Percentiles rank a stretch among this genome's conserved stretches.
Evolutionary conservation across 2,329 filamentous ascomycete genomes (phyloP).

Genomic region (Sarocladiaceae sp.): DNA sequence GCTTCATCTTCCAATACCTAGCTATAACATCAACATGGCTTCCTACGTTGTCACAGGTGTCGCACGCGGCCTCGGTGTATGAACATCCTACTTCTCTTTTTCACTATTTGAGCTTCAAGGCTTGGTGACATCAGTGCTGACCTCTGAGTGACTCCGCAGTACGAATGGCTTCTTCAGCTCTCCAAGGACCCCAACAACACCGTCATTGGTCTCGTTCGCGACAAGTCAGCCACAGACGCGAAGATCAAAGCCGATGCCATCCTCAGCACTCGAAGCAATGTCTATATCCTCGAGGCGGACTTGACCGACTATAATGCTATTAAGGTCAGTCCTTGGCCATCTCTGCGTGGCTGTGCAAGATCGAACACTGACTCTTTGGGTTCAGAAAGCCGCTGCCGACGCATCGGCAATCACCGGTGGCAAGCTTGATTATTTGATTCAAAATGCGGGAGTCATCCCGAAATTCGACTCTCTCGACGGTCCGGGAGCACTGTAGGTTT

Average conservation of each 20-base stretch:
- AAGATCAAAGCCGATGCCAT: slow-evolving; percentile 32
- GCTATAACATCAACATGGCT: background rate
- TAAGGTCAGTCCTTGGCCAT: slow-evolving; percentile 19
- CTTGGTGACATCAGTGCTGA: background rate
- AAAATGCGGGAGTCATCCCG: slow-evolving; percentile 37
- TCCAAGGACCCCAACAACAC: slow-evolving; percentile 38
- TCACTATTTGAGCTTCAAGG: no score
- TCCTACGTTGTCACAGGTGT: slow-evolving; percentile 18
- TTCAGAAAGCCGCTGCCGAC: background rate
- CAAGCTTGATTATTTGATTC: slow-evolving; percentile 45
- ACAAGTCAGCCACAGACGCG: slow-evolving; percentile 39
- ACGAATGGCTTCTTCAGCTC: slow-evolving; percentile 42
- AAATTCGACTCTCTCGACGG: slow-evolving; percentile 8
- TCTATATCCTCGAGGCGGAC: slow-evolving; percentile 43
- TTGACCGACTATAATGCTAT: slow-evolving; percentile 34
- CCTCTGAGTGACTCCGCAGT: slow-evolving; percentile 27
- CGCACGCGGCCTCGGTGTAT: slow-evolving; percentile 16
- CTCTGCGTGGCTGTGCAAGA: background rate
- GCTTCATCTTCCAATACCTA: no score
- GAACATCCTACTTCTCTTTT: background rate
- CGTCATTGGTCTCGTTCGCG: slow-evolving; percentile 43
- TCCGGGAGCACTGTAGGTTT: slow-evolving; percentile 9
- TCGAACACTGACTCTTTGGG: background rate
- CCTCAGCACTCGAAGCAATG: slow-evolving; percentile 31
- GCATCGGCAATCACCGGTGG: slow-evolving; percentile 24